Conservation (phyloP, 2,329 filamentous ascomycete genomes). For the Claviceps cyperi region DNA sequence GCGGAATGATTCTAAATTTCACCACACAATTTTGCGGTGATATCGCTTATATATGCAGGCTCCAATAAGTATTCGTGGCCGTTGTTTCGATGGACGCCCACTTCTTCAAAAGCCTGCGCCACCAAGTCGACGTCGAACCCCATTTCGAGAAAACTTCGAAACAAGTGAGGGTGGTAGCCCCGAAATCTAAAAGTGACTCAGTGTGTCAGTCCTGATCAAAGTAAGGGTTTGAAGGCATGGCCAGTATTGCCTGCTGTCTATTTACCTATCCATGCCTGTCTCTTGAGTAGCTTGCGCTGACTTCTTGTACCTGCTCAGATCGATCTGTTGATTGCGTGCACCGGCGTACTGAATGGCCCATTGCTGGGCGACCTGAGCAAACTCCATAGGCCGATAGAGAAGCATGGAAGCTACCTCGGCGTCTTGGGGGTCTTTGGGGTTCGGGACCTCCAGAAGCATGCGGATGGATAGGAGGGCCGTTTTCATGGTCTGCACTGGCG, state of each 20-base stretch:
- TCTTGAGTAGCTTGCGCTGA: conserved; percentile 1
- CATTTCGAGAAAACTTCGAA: conserved; percentile 79
- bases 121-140: conserved; percentile 82
- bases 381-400: conserved; percentile 61
- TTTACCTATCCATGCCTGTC: conserved; percentile 17
- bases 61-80: conserved; percentile 78
- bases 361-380: conserved; percentile 69
- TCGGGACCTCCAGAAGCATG: conserved; percentile 81
- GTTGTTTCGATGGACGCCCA: conserved; percentile 65
- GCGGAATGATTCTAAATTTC: conserved; percentile 48
- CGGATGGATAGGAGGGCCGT: conserved; percentile 86
- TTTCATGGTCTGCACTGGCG: conserved; percentile 91
- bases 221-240: not conserved
- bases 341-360: conserved; percentile 80
- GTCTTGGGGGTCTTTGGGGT: conserved; percentile 93
- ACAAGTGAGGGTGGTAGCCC: conserved; percentile 72
- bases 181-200: conserved; percentile 44
- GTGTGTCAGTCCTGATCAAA: not conserved
- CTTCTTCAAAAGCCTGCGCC: conserved; percentile 66
- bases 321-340: conserved; percentile 41
- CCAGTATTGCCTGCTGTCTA: not conserved
- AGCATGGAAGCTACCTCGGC: conserved; percentile 90
- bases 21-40: conserved; percentile 71
- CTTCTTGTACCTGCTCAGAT: conserved; percentile 26
- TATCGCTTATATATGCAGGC: conserved; percentile 78